Base-by-base conservation (phyloP, 768 basidiomycete species). In the Russula emetica region DNA sequence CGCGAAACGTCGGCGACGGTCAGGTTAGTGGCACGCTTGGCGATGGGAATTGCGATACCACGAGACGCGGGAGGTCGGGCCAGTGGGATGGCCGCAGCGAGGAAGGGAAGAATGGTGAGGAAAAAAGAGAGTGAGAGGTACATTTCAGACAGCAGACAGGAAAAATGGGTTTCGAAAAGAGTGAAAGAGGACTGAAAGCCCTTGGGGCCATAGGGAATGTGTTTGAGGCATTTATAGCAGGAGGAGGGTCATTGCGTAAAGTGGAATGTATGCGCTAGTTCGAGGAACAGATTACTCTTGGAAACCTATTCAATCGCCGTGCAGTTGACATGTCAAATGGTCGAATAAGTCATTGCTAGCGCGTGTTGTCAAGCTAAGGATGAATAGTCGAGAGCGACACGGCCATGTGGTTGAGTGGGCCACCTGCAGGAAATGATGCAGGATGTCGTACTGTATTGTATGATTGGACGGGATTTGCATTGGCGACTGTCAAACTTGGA, bases 21-120 rank as follows among this genome's bases (percentile, higher is more conserved):
- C 49, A 30, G 8, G 24, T 3, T 18, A 32, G 3, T 18, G 24
- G 5, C 16, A 7, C 53, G 59, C 45, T 64, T 64, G 16, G 59
- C 11, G 30, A 64, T 54, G 26, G 59, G 44, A 7, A 64, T 54
- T 2, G 44, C 13, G 4, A 64, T 20, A 2, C 59, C 36, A n/a
- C n/a, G 11, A 1, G 26, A 13, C 3, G 32, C n/a, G 13, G 20
- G 14, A 10, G 34, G 5, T 8, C 20, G 13, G 18, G 52, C 7
- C 3, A 55, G 9, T 6, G 51, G 51, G 45, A 38, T 13, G 16
- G 63, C 59, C 11, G 4, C 45, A 9, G 60, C 5, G n/a, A 61
- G 45, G 22, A 55, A 55, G 36, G 36, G 44, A 28, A 60, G 30
- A 11, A 32, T 2, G 16, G 24, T 8, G 20, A 60, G 58, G 30